Evolutionary conservation across 768 basidiomycete species (phyloP).

Genomic region (Dacryopinax primogenitus): DNA sequence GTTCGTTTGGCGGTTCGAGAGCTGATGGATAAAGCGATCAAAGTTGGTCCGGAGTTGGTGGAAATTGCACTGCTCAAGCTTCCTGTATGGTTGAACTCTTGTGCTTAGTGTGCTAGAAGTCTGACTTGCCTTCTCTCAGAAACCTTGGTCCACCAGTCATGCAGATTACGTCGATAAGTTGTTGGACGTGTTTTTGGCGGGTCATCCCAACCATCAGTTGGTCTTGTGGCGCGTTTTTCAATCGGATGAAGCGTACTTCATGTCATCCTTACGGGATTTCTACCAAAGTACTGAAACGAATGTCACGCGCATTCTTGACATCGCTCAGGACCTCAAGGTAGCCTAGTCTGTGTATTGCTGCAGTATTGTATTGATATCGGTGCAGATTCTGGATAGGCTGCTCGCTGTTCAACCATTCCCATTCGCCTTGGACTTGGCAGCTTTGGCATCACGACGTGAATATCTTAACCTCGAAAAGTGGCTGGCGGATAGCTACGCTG

Average conservation of each 20-base stretch:
- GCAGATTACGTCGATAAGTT: conserved; percentile 76
- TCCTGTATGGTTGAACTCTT: conserved; percentile 43
- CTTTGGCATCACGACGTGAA: conserved; percentile 82
- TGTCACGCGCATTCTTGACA: conserved; percentile 86
- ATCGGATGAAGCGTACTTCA: conserved; percentile 71
- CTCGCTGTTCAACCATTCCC: conserved; percentile 79
- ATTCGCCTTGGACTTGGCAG: conserved; percentile 87
- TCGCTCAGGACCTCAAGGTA: conserved; percentile 89
- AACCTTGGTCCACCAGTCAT: conserved; percentile 78
- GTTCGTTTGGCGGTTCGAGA: conserved; percentile 69
- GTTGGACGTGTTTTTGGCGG: conserved; percentile 77
- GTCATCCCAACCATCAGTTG: conserved; percentile 88
- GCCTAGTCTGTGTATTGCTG: neutral
- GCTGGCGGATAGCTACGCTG: conserved; percentile 74
- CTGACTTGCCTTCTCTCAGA: conserved; percentile 32
- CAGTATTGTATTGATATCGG: neutral
- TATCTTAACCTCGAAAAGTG: conserved; percentile 95
- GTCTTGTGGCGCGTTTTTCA: conserved; percentile 97
- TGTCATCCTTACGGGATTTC: conserved; percentile 79
- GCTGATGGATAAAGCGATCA: conserved; percentile 86
- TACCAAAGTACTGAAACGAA: conserved; percentile 87
- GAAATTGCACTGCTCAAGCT: conserved; percentile 88
- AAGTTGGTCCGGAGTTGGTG: conserved; percentile 86
- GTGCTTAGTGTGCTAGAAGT: neutral
- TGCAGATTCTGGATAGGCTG: conserved; percentile 79